Base-by-base conservation (phyloP, 257 asterid species). In the Nicotiana tabacum region DNA sequence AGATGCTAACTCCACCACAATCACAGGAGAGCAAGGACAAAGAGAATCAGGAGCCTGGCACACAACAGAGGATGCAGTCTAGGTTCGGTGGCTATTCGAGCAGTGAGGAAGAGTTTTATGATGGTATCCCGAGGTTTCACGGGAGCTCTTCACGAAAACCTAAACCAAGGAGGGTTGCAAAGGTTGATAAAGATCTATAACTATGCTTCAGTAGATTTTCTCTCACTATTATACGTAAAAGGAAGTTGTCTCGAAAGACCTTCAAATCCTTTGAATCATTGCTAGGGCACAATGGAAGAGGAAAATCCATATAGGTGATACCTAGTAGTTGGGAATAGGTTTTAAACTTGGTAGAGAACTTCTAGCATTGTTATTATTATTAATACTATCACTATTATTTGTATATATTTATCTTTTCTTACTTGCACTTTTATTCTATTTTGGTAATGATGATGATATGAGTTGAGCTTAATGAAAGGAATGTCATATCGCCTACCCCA, bases 121-220 rank as follows among this genome's bases (percentile, higher is more conserved):
- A 93, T 62, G 98, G 98, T 58, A 93, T 93, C 81, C 98, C 98
- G 6, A 92, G 90, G 37, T 93, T 85, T 43, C 83, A 80, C 48
- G 87, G 90, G 90, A 91, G 90, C 65, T 84, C 78, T 21, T 91
- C 87, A 61, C 87, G 33, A 68, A 89, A 91, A 84, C 91, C 97
- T 2, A 88, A 92, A 67, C 90, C 98, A 61, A 82, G 83, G 86
- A 89, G 91, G 88, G 84, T 58, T 39, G 35, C 85, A 24, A 90
- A 86, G 94, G 97, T 93, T 16, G 61, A 56, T 56, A 56, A 56
- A 56, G 2, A 56, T 56, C 18, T 56, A 56, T 13, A 56, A 16
- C n/a, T 56, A 1, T 16, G 61, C 21, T 56, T 56, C 61, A 56
- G 8, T 56, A 56, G 21, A 13, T 56, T 56, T 56, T 0, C 18